Conservation (phyloP, 1,139 yeast genomes). For the Yamadazyma atmosphaerica region DNA sequence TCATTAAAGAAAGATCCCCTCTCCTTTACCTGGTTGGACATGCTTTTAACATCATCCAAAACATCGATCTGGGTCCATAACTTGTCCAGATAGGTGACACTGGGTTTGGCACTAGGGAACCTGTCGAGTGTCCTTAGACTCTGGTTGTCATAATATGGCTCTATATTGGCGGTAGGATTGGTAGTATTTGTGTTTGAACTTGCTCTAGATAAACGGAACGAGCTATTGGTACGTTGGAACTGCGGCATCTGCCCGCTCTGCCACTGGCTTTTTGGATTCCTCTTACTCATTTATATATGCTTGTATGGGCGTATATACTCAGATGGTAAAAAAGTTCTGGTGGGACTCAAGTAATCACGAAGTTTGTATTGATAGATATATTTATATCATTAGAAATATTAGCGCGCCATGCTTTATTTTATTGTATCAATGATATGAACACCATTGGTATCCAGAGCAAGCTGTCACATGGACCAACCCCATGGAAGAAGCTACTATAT, state of each 20-base stretch:
- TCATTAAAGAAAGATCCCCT: conserved; percentile 64
- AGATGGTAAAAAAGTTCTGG: not conserved
- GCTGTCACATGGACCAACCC: not conserved
- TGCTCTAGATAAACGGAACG: conserved; percentile 24
- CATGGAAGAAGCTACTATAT: conserved; percentile 89
- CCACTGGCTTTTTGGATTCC: not conserved
- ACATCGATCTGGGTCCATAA: conserved; percentile 90
- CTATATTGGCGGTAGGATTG: conserved; percentile 15
- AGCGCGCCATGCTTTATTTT: too few species aligned
- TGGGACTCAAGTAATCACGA: not conserved
- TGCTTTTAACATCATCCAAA: conserved; percentile 71
- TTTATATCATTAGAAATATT: too few species aligned
- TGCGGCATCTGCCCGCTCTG: conserved; percentile 9
- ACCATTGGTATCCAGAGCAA: not conserved
- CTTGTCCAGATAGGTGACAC: conserved; percentile 64
- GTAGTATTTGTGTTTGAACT: conserved; percentile 21
- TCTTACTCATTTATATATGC: conserved; percentile 1
- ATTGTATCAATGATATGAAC: too few species aligned
- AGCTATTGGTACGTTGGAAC: conserved; percentile 17
- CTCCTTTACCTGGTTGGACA: conserved; percentile 56
- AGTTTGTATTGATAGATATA: not conserved
- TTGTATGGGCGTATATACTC: not conserved
- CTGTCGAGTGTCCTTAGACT: conserved; percentile 43
- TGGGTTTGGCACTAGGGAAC: conserved; percentile 50
- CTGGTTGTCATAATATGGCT: conserved; percentile 20